A percentile compares a stretch with the other conserved stretches of the same genome.
These are phyloP conservation scores for Didymella lethalis DNA, from an alignment of 2,329 filamentous ascomycete genomes.

Conservation along the genomic window DNA sequence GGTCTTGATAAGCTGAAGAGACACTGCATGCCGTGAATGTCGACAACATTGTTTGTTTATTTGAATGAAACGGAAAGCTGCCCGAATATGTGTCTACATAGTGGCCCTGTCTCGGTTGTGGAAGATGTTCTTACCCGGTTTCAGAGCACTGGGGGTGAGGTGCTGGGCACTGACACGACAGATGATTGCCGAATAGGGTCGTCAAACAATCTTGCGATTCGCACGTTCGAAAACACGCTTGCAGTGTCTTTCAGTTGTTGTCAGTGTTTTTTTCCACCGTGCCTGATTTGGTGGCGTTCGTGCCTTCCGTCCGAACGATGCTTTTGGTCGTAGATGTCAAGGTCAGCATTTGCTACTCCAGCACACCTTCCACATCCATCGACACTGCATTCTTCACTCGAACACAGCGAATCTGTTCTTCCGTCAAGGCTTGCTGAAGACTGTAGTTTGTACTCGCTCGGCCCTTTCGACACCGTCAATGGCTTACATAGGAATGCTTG, in stretches of 20 bases:
- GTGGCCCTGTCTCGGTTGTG: neutral
- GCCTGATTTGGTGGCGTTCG: neutral
- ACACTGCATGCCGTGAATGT: too few species aligned
- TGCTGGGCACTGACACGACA: neutral
- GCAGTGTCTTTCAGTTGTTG: neutral
- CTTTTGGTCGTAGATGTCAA: neutral
- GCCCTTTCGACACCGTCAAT: conserved; percentile 27
- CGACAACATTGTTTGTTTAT: too few species aligned
- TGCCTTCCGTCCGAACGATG: neutral
- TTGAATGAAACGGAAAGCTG: too few species aligned
- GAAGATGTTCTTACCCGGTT: neutral
- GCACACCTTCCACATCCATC: neutral
- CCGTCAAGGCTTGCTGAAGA: conserved; percentile 2
- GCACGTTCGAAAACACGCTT: neutral
- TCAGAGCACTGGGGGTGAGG: neutral
- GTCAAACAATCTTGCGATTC: neutral
- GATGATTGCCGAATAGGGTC: neutral
- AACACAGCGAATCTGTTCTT: conserved; percentile 9
- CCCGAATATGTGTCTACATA: neutral
- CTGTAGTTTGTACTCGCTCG: conserved; percentile 15
- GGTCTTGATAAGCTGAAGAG: too few species aligned
- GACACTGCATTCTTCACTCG: conserved; percentile 20
- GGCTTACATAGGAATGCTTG: conserved; percentile 43
- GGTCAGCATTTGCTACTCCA: conserved; percentile 1
- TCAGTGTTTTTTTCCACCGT: neutral